Evolutionary conservation across 2,329 filamentous ascomycete species (phyloP).

Genomic region (Aspergillus sp.): DNA sequence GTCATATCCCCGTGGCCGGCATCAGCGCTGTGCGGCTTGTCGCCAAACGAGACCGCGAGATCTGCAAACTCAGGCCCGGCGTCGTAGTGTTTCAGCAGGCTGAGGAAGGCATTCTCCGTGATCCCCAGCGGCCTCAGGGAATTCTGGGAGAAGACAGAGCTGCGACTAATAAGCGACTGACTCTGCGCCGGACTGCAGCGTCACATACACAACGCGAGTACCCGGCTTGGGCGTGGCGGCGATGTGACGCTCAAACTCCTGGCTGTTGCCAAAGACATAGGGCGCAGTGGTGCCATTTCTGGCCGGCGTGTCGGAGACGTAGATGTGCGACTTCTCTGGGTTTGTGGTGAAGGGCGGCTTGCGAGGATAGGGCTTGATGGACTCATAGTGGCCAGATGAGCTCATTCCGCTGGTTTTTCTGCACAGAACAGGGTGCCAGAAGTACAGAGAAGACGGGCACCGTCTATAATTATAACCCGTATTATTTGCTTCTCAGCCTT

Average conservation of each 20-base stretch:
- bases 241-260: conserved; percentile 8
- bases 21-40: conserved; percentile 11
- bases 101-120: conserved; percentile 7
- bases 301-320: conserved; percentile 3
- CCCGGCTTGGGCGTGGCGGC: conserved; percentile 3
- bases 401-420: not conserved
- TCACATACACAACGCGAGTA: conserved; percentile 8
- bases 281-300: not conserved
- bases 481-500: too few relatives aligned
- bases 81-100: conserved; percentile 6
- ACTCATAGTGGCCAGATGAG: not conserved
- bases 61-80: conserved; percentile 8
- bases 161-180: too few relatives aligned
- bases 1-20: conserved; percentile 11
- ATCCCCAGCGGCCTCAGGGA: conserved; percentile 9
- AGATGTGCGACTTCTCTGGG: conserved; percentile 3
- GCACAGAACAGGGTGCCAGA: not conserved
- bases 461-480: not conserved
- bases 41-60: conserved; percentile 10
- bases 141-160: conserved; percentile 8
- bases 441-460: not conserved
- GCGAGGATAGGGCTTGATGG: not conserved
- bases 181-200: too few relatives aligned
- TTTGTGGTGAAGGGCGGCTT: not conserved
- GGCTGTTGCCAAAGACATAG: conserved; percentile 5